A percentile compares a stretch with the other conserved stretches of the same genome.
Evolutionary conservation across 2,329 filamentous ascomycete species (phyloP).

Genomic region (Beauveria caledonica): DNA sequence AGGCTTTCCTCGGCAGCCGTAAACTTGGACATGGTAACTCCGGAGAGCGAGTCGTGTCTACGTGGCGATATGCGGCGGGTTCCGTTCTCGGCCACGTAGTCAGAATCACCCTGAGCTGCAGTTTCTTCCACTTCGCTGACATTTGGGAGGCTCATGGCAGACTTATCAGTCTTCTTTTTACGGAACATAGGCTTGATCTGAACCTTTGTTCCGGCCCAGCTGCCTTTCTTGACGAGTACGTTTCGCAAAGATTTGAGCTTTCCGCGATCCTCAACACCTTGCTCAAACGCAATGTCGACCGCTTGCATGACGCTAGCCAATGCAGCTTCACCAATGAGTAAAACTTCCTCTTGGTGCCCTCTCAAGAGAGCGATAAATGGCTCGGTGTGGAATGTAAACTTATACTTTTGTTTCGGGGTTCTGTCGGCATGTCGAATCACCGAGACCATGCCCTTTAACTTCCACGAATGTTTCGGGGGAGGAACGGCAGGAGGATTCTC

Average conservation of each 20-base stretch:
- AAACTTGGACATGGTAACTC: conserved; percentile 85
- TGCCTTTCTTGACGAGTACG: conserved; percentile 84
- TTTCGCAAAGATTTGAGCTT: conserved; percentile 84
- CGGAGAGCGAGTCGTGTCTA: conserved; percentile 78
- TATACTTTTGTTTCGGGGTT: conserved; percentile 98
- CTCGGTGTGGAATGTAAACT: conserved; percentile 96
- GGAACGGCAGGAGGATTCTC: conserved; percentile 50
- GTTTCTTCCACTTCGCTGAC: conserved; percentile 23
- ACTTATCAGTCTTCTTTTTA: conserved; percentile 66
- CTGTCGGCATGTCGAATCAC: conserved; percentile 95
- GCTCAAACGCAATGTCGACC: conserved; percentile 69
- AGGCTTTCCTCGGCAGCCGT: conserved; percentile 89
- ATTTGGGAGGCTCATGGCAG: conserved; percentile 27
- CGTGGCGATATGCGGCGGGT: conserved; percentile 34
- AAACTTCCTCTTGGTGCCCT: conserved; percentile 91
- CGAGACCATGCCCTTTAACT: conserved; percentile 93
- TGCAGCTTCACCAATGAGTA: conserved; percentile 86
- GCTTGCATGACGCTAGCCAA: conserved; percentile 83
- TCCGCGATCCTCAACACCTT: conserved; percentile 72
- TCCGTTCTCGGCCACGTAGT: conserved; percentile 9
- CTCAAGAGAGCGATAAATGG: conserved; percentile 93
- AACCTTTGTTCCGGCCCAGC: conserved; percentile 92
- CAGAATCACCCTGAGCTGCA: conserved; percentile 17
- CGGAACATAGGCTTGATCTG: conserved; percentile 99
- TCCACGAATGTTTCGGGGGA: conserved; percentile 88